Percentiles rank a stretch among this genome's conserved stretches.
Conservation (phyloP, 345 rosid species). For the Pistacia vera region DNA sequence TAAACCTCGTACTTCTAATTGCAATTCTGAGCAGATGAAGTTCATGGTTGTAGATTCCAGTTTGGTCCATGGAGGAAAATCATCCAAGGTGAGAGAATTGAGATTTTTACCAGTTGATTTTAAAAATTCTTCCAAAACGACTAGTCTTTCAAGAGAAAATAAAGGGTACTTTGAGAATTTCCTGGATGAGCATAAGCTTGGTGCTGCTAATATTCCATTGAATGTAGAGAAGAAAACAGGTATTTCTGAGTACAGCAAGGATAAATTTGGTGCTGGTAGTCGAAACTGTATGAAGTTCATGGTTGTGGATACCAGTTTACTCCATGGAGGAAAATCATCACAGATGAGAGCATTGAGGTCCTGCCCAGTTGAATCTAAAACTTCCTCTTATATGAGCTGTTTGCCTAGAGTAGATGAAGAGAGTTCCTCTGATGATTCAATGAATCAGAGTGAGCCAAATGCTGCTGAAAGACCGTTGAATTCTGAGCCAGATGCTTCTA, state of each 20-base stretch:
- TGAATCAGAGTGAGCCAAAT: slow-evolving; percentile 15
- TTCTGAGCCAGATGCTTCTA: slow-evolving; percentile 17
- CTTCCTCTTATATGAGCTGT: slow-evolving; percentile 22
- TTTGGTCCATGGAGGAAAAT: slow-evolving; percentile 42
- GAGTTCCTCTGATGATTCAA: slow-evolving; percentile 22
- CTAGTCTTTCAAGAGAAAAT: slow-evolving; percentile 28
- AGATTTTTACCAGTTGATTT: slow-evolving; percentile 39
- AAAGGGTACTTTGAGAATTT: slow-evolving; percentile 26
- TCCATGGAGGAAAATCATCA: slow-evolving; percentile 35
- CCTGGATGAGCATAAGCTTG: slow-evolving; percentile 22
- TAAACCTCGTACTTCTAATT: slow-evolving; percentile 54
- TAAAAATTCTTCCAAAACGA: slow-evolving; percentile 30
- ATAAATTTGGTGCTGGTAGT: slow-evolving; percentile 7
- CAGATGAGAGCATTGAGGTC: slow-evolving; percentile 45
- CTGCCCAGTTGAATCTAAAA: slow-evolving; percentile 33
- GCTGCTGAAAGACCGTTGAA: slow-evolving; percentile 2
- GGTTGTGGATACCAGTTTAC: slow-evolving; percentile 62
- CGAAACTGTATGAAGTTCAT: slow-evolving; percentile 40
- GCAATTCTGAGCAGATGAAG: slow-evolving; percentile 37
- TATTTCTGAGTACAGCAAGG: slow-evolving; percentile 13
- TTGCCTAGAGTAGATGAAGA: slow-evolving; percentile 21
- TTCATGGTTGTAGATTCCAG: slow-evolving; percentile 71
- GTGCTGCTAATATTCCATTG: slow-evolving; percentile 22
- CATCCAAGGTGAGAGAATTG: slow-evolving; percentile 48
- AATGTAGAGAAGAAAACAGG: slow-evolving; percentile 31